These are phyloP conservation scores for Tilletia indica DNA, from an alignment of 1,284 basidiomycete genomes.

Conservation along the genomic window DNA sequence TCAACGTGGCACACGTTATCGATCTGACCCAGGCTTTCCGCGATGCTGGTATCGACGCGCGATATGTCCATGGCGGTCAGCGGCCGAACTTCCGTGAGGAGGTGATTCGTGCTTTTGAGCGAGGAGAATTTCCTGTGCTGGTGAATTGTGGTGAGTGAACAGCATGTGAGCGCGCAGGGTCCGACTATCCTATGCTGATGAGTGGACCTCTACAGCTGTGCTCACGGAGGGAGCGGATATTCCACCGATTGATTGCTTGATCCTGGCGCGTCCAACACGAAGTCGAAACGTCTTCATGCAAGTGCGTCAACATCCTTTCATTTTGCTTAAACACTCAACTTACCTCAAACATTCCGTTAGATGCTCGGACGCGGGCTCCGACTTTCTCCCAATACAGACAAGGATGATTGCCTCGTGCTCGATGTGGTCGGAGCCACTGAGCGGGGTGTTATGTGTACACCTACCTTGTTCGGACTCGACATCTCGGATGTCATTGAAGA, in stretches of 20 bases:
- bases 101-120: conserved; percentile 70
- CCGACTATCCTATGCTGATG: neutral
- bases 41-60: conserved; percentile 76
- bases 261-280: conserved; percentile 73
- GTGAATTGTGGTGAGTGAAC: conserved; percentile 71
- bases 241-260: conserved; percentile 74
- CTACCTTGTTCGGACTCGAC: conserved; percentile 82
- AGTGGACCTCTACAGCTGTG: conserved; percentile 64
- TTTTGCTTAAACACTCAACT: neutral
- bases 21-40: conserved; percentile 74
- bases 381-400: conserved; percentile 75
- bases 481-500: conserved; percentile 70
- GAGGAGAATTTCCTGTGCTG: conserved; percentile 76
- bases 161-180: neutral
- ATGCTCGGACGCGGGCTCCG: conserved; percentile 96
- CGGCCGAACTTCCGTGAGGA: conserved; percentile 67
- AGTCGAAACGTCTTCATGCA: conserved; percentile 78
- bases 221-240: conserved; percentile 59
- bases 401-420: conserved; percentile 81
- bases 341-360: conserved; percentile 53
- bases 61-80: conserved; percentile 71
- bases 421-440: conserved; percentile 82
- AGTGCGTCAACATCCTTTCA: no score
- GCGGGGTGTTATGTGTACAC: conserved; percentile 74
- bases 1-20: conserved; percentile 79